Conservation (phyloP, 2,329 filamentous ascomycete species). For the Microcyclosporella mali region DNA sequence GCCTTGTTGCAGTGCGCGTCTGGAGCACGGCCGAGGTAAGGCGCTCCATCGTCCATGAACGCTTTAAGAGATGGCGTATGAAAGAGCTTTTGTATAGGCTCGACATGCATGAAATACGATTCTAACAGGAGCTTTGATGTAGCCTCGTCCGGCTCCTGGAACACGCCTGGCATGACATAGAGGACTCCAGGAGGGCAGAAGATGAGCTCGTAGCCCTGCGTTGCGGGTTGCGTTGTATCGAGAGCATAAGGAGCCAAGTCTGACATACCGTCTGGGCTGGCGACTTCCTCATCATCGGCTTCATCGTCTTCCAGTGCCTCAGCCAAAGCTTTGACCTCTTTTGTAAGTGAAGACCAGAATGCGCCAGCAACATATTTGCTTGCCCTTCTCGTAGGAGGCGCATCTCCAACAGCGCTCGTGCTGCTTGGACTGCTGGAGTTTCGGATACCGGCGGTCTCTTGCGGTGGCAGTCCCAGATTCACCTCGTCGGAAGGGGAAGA, state of each 20-base stretch:
- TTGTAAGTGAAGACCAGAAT: constrained; percentile 30
- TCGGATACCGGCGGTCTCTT: neutral
- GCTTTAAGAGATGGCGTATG: constrained; percentile 24
- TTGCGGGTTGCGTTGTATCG: constrained; percentile 5
- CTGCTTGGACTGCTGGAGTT: constrained; percentile 7
- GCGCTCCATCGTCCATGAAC: constrained; percentile 19
- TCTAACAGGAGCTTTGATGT: constrained; percentile 17
- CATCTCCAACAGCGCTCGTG: constrained; percentile 3
- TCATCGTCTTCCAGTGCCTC: constrained; percentile 29
- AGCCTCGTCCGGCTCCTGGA: constrained; percentile 20
- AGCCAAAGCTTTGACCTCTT: constrained; percentile 28
- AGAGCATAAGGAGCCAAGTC: constrained; percentile 6
- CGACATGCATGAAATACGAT: constrained; percentile 24
- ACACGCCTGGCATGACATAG: constrained; percentile 30
- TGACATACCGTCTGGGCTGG: constrained; percentile 16
- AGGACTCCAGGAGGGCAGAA: constrained; percentile 26
- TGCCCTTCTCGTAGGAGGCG: constrained; percentile 10
- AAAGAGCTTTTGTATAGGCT: constrained; percentile 26
- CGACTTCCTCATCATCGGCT: constrained; percentile 14
- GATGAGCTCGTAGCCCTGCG: constrained; percentile 25
- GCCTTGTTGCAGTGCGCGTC: constrained; percentile 22
- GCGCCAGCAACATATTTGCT: constrained; percentile 27
- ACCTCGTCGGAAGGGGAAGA: neutral
- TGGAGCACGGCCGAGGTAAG: constrained; percentile 23
- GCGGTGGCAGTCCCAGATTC: neutral